Evolutionary conservation across 148 eudicot genomes (phyloP), one percentile per base, ranked within the genome.

Genomic region (Nepenthes gracilis): DNA sequence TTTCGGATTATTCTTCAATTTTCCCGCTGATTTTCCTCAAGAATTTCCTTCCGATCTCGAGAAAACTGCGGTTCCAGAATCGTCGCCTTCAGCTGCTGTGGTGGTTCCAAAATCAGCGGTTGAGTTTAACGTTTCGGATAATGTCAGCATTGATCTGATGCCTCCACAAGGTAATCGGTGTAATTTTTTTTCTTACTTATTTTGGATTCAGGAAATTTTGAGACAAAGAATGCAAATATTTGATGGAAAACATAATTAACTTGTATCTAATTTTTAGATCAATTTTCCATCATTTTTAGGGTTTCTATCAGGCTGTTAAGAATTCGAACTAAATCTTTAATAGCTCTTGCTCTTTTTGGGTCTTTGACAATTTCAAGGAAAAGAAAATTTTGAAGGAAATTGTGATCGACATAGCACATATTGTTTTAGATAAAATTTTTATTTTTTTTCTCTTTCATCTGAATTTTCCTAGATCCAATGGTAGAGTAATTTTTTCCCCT

Each of bases 1-100:
- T 60, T 52, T 83, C 36, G 38, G 75, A 43, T 60, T 80, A 9
- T 75, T 81, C 37, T 60, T 69, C 58, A 60, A 70, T n/a, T 60
- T 54, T 56, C 57, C 76, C 11, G 8, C 62, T 69, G 72, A 32
- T 4, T 74, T 77, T 57, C 57, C 70, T 23, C 49, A 67, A 14
- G 65, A 9, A 34, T 48, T 33, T 6, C 54, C 52, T 40, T 5
- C 67, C 15, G n/a, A 15, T 45, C 48, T 45, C 48, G 10, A 10
- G 10, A 45, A 4, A 10, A 10, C 48, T 5, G 48, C 48, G 48
- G 10, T 45, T 10, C 48, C 50, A 54, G 33, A 8, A 40, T 36
- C 37, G 34, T 33, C 10, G 51, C 59, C 59, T 43, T 40, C 5
- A 4, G 5, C 48, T 45, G 48, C 10, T 45, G n/a, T n/a, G 2